Evolutionary conservation across 306 rosid species (phyloP).

Genomic region (Quercus ilex): DNA sequence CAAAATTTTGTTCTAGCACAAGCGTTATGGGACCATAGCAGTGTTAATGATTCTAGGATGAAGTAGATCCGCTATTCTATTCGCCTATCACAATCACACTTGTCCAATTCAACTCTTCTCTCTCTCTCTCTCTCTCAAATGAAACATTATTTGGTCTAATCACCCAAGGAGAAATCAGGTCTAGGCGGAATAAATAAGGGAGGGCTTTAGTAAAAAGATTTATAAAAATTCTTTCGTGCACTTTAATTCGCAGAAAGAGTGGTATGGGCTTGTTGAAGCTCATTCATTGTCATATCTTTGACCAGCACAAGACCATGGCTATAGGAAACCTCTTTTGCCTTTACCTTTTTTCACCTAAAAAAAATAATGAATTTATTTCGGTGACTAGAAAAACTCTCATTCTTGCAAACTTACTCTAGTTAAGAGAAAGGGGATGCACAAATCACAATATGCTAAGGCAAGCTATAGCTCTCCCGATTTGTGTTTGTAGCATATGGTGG

Average conservation of each 20-base stretch:
- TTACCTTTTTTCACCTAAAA: no score
- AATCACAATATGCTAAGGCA: background rate
- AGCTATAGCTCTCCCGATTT: background rate
- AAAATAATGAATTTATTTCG: background rate
- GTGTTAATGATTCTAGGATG: no score
- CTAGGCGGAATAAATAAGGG: background rate
- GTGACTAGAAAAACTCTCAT: background rate
- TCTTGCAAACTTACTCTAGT: background rate
- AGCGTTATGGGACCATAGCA: no score
- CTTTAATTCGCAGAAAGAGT: background rate
- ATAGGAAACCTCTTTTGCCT: background rate
- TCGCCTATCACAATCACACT: no score
- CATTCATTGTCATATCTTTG: background rate
- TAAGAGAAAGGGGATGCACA: background rate
- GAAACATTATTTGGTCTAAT: background rate
- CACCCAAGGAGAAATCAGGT: background rate
- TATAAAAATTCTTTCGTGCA: background rate
- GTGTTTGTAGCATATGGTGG: constrained; percentile 7
- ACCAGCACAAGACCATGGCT: background rate
- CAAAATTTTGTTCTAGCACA: no score
- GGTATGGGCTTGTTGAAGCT: background rate
- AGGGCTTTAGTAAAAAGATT: background rate
- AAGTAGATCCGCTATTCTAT: no score
- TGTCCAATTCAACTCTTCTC: no score
- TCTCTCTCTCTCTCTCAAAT: no score